Evolutionary conservation across 305 asterid species (phyloP), one percentile per base, ranked within the genome.

Genomic region (Fraxinus latifolia): DNA sequence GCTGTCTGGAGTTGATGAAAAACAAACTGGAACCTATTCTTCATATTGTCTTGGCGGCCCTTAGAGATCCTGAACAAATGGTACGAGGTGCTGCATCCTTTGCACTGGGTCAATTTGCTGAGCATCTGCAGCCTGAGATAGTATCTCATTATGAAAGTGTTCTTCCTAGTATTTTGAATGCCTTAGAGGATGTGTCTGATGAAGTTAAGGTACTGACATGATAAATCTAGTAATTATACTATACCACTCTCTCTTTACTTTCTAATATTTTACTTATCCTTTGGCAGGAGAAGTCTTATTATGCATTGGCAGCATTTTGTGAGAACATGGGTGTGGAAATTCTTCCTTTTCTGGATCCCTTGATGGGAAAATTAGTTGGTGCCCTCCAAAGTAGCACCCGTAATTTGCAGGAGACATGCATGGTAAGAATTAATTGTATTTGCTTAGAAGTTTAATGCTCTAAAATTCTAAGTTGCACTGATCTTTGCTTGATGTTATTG

Each of bases 241-340:
- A 3, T 76, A 32, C 82, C 77, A 21, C 79, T 79, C 72, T 79
- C 76, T 68, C 85, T 81, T 84, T 71, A 12, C 76, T 32, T 33
- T 71, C 25, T 71, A 78, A 58, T 15, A 4, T 53, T 76, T 80
- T 77, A 21, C 73, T 33, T 80, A 68, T 79, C 36, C 68, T 81
- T 70, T 84, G 76, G 87, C 92, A 96, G 99, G 99, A 94, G 87
- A 96, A 96, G 87, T 96, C 99, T 11, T 96, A 96, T 84, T 96
- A 96, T 83, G 98, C 98, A 34, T 86, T 96, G 91, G 99, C 99
- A 33, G 98, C 99, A 83, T 96, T 96, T 89, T 94, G 98, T 87
- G 99, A 96, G 97, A 85, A 96, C 83, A 96, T 96, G 99, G 99
- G 97, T 3, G 97, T 90, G 65, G 99, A 91, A 87, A 96, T 96